Evolutionary conservation across 2,329 filamentous ascomycete genomes (phyloP), one percentile per base, ranked within the genome.

Genomic region (Claviceps paspali): DNA sequence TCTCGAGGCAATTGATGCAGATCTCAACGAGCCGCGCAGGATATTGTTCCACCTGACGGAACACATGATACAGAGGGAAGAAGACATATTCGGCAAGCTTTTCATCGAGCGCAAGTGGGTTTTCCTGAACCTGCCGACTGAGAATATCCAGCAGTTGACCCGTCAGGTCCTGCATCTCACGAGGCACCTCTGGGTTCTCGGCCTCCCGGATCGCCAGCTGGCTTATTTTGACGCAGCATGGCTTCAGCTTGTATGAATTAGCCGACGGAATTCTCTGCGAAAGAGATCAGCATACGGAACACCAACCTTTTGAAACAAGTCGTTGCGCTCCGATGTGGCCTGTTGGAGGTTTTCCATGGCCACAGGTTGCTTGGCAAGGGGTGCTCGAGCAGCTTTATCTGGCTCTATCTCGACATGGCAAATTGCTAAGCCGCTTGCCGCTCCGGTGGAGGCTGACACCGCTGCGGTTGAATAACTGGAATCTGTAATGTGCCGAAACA

Each of bases 61-160:
- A 79, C 28, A 96, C 75, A 47, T 91, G 81, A 1, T 84, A 86
- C 0, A 98, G 64, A 0, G 91, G 91, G 44, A 95, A 94, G 64
- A 96, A 96, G 51, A 82, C 72, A 64, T 96, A 98, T 62, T 95
- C 87, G 11, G 87, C 85, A 14, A 96, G 63, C 54, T 86, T 88
- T 36, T 78, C 70, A 54, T 95, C 84, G 14, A 96, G 56, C 1
- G 63, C 61, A 2, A 61, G 53, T 3, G 63, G 55, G 44, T 73
- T 64, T 18, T 49, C 50, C 29, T 53, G 49, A 21, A 61, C 47
- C 47, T 67, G 67, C 23, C 53, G 51, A 31, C 63, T 51, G 4
- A 77, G 55, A n/a, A 71, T 54, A 17, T 45, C 44, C 22, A 64
- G 55, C 3, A 77, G 54, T 40, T 65, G 58, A 18, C 56, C 52